phyloP scores from a whole-genome alignment of 2,329 filamentous ascomycete species.

The Fusarium transvaalense region DNA sequence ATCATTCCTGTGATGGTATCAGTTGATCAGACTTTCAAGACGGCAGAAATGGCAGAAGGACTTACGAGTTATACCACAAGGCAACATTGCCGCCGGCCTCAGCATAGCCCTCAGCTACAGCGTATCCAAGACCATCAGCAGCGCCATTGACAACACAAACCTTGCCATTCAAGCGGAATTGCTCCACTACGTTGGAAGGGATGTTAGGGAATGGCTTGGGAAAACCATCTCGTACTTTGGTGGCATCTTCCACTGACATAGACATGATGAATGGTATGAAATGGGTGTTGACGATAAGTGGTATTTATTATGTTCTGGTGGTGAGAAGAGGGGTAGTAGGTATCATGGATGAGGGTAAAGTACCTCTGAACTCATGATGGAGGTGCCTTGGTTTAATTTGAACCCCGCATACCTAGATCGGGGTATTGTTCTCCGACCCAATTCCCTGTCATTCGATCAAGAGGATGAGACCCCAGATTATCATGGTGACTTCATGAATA shows the following conservation, averaged over 20 bases:
- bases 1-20: conserved; percentile 42
- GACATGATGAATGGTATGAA: conserved; percentile 40
- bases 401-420: conserved; percentile 19
- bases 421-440: conserved; percentile 20
- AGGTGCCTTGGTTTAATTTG: not conserved
- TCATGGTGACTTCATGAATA: conserved; percentile 1
- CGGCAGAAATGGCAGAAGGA: not conserved
- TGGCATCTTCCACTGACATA: conserved; percentile 46
- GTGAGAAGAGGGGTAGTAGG: conserved; percentile 19
- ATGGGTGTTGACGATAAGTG: not conserved
- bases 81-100: conserved; percentile 59
- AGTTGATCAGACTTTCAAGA: not conserved
- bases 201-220: conserved; percentile 46
- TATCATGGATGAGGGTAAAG: not conserved
- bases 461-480: not conserved
- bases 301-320: not conserved
- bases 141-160: conserved; percentile 60
- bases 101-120: conserved; percentile 60
- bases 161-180: conserved; percentile 58
- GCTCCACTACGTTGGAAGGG: conserved; percentile 58
- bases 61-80: conserved; percentile 51
- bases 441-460: not conserved
- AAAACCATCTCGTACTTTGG: conserved; percentile 40
- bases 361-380: not conserved
- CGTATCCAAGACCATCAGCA: conserved; percentile 59